Base-by-base conservation (phyloP, 2,329 filamentous ascomycete species). In the Claviceps sp. region DNA sequence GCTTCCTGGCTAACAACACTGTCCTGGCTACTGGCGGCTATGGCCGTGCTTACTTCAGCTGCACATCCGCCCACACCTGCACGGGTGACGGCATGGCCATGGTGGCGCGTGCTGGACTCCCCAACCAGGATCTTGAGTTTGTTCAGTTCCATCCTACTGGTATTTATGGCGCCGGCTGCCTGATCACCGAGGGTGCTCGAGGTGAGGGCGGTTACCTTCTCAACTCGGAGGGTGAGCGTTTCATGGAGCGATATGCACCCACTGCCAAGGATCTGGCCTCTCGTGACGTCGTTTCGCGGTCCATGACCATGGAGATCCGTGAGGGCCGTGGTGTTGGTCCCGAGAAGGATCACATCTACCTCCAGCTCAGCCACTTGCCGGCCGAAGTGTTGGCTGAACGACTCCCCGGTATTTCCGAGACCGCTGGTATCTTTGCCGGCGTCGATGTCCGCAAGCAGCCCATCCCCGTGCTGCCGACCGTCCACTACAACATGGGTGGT, bases 401-500 rank as follows among this genome's bases (percentile, higher is more conserved):
- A 77, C 85, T 98, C 55, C 91, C 91, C 52, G 91, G 91, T 82
- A 98, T 98, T 69, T 96, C 91, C 41, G 93, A 98, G 78, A 98
- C 93, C 37, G 93, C 91, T 50, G 89, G 88, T 61, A 97, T 97
- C 65, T 98, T 98, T 72, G 80, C 91, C 55, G 91, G 93, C 73
- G 90, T 98, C 62, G 93, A 98, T 69, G 91, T 98, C 61, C 85
- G 84, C 66, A 96, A 95, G 77, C 87, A 96, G 73, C 91, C 91
- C 59, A 97, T 97, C 61, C 91, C 91, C 56, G 91, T 97, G 59
- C 78, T 97, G 57, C 91, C 91, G 54, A 97, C 91, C 45, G 91
- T 96, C 60, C 90, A 98, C 78, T 98, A 98, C 81, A 96, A 96
- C 80, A 98, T 97, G 93, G 91, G 91, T 72, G 91, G 93, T 79